phyloP scores from a whole-genome alignment of 352 stramenopile species.

The Plasmopara viticola region DNA sequence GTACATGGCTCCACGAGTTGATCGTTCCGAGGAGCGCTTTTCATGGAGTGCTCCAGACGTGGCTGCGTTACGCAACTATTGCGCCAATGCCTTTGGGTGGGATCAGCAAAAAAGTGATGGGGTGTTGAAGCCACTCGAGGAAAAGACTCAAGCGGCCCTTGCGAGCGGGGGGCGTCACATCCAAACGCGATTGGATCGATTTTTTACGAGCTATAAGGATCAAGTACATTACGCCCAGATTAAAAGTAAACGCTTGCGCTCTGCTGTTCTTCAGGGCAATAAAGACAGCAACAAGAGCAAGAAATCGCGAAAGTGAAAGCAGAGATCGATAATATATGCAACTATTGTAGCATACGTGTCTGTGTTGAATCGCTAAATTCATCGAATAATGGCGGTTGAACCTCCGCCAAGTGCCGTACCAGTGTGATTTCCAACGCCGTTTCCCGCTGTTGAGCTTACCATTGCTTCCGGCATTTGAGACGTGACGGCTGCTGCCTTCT shows the following conservation, averaged over 20 bases:
- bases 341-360: neutral
- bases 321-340: neutral
- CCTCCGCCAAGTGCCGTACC: neutral
- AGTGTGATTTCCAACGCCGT: constrained; percentile 10
- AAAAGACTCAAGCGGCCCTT: constrained; percentile 36
- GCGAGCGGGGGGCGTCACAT: constrained; percentile 24
- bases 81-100: constrained; percentile 89
- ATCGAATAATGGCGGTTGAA: neutral
- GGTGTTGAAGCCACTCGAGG: constrained; percentile 86
- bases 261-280: constrained; percentile 53
- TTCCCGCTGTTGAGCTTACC: constrained; percentile 12
- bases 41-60: constrained; percentile 91
- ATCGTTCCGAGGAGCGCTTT: constrained; percentile 82
- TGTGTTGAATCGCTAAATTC: too few relatives aligned
- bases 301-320: constrained; percentile 19
- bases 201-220: constrained; percentile 95
- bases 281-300: constrained; percentile 14
- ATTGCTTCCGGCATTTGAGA: constrained; percentile 10
- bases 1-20: constrained; percentile 90
- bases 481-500: constrained; percentile 38
- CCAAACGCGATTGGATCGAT: constrained; percentile 92
- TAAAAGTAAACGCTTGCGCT: constrained; percentile 81
- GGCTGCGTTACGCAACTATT: constrained; percentile 81
- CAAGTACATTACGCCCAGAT: constrained; percentile 93
- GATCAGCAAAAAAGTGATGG: constrained; percentile 86